Evolutionary conservation across 2,329 filamentous ascomycete species (phyloP), one percentile per base, ranked within the genome.

Genomic region (Cordyceps fumosorosea): DNA sequence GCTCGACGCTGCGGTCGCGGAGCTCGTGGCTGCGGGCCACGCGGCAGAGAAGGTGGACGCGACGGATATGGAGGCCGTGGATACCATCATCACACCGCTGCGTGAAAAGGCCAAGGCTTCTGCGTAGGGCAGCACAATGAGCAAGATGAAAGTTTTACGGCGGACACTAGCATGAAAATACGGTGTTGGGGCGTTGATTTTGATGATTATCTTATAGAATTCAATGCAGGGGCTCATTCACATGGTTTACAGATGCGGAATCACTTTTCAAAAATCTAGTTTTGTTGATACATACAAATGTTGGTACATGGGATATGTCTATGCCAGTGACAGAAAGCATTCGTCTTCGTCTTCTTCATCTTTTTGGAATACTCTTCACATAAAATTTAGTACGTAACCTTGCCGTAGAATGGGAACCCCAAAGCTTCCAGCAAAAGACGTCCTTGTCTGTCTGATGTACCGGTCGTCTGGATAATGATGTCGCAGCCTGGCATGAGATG

Each of bases 401-500:
- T 90, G 69, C 91, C 91, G 69, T 90, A 85, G 74, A 96, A 96
- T 0, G 93, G 92, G 65, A 78, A 73, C 22, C 76, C 76, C 32
- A 78, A 63, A 18, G 76, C 75, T 66, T 78, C 71, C 65, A 78
- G 79, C 59, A 97, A 81, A 64, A 96, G 77, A 67, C 90, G 84
- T 8, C 90, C 93, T 69, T 97, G 92, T 69, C 88, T 87, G 74
- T 97, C 91, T 32, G 89, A 93, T 29, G 82, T 91, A 48, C 91
- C 93, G 32, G 89, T 89, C 1, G 93, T 97, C 75, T 95, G 88
- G 61, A 96, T 81, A 63, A 88, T 89, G 68, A 97, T 85, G 69
- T 95, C 85, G 73, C 88, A 89, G 72, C 92, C 92, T 18, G 93
- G 90, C 67, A 96, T 89, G 88, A 95, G 88, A 76, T 80, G 80